phyloP scores from a whole-genome alignment of 1,284 basidiomycete species.

The Schizophyllum amplum region DNA sequence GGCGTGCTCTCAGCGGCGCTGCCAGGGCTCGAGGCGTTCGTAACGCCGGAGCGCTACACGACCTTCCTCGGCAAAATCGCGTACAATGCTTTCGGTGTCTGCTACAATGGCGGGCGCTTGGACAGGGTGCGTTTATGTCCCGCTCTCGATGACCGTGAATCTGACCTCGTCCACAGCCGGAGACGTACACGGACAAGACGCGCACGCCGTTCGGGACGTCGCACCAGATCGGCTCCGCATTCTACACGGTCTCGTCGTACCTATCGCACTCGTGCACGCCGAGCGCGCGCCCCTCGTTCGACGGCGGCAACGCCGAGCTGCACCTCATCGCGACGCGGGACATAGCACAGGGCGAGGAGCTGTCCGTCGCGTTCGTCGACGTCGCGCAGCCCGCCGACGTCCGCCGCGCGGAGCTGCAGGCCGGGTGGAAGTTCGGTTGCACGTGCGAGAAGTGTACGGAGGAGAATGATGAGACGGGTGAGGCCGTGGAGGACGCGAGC shows the following conservation, averaged over 20 bases:
- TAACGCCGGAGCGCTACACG: conserved; percentile 54
- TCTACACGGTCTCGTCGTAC: conserved; percentile 72
- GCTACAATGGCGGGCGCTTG: conserved; percentile 52
- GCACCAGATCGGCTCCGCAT: conserved; percentile 62
- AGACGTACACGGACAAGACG: conserved; percentile 53
- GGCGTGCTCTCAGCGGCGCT: conserved; percentile 53
- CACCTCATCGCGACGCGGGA: conserved; percentile 54
- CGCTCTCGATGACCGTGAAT: background rate
- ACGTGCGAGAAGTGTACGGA: conserved; percentile 52
- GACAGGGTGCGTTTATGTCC: conserved; percentile 44
- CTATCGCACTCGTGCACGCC: conserved; percentile 69
- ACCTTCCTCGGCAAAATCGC: conserved; percentile 61
- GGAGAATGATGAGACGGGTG: conserved; percentile 41
- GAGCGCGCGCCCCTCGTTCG: conserved; percentile 53
- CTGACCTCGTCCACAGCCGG: conserved; percentile 32
- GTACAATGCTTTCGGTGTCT: conserved; percentile 71
- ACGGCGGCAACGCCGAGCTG: conserved; percentile 52
- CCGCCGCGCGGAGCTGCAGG: conserved; percentile 62
- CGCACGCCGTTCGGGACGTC: conserved; percentile 67
- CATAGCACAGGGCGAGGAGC: conserved; percentile 64
- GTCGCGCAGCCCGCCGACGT: conserved; percentile 24
- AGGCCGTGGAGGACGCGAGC: conserved; percentile 40
- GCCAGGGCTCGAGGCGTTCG: conserved; percentile 62
- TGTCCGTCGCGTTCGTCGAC: conserved; percentile 70
- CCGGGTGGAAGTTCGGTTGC: conserved; percentile 75